These are phyloP conservation scores for Lachnum nothofagi DNA, from an alignment of 2,329 filamentous ascomycete genomes.

Conservation along the genomic window DNA sequence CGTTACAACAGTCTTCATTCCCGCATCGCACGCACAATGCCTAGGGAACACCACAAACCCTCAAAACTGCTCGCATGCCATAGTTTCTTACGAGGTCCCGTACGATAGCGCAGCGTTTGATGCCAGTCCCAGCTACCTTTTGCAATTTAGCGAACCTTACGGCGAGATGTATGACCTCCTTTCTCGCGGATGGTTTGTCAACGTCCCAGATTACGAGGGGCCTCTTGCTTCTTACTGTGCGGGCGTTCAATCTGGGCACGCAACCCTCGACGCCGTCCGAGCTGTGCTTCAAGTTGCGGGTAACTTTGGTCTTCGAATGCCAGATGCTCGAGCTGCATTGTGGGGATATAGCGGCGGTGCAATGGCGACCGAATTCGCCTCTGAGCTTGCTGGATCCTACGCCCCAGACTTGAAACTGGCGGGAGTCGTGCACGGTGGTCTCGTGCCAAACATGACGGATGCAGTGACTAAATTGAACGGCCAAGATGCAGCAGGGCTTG, in stretches of 20 bases:
- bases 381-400: conserved; percentile 47
- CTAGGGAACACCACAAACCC: neutral
- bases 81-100: conserved; percentile 8
- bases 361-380: conserved; percentile 47
- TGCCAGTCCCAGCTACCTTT: conserved; percentile 2
- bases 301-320: conserved; percentile 1
- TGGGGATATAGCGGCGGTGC: conserved; percentile 55
- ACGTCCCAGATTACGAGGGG: conserved; percentile 20
- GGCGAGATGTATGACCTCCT: conserved; percentile 4
- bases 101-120: conserved; percentile 6
- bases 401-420: conserved; percentile 47
- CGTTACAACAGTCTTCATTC: conserved; percentile 7
- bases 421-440: conserved; percentile 46
- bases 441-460: conserved; percentile 39
- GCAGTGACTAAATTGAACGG: conserved; percentile 36
- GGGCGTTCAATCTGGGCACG: conserved; percentile 13
- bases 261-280: conserved; percentile 16
- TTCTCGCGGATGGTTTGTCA: conserved; percentile 15
- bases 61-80: neutral
- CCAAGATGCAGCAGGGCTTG: conserved; percentile 29
- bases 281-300: conserved; percentile 6
- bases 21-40: neutral
- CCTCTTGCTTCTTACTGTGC: conserved; percentile 13
- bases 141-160: conserved; percentile 2
- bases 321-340: conserved; percentile 24